Conservation (phyloP, 495 filamentous ascomycete species). For the Aspergillus conjunctus region DNA sequence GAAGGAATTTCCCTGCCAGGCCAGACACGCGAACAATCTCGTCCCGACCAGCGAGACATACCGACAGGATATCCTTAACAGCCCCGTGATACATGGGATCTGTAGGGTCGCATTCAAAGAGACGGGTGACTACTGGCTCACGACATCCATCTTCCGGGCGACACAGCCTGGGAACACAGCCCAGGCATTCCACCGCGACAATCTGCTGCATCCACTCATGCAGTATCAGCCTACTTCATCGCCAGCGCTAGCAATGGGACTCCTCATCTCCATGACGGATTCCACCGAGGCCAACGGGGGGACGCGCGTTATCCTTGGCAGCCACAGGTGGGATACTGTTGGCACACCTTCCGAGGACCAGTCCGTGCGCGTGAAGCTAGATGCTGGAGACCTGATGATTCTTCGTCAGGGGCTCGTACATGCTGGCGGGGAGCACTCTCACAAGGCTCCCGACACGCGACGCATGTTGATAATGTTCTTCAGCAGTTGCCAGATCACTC, state of each 20-base stretch:
- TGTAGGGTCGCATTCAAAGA: not conserved
- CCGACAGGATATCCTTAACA: conserved; percentile 3
- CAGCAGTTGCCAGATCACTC: too few relatives aligned
- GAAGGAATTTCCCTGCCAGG: too few relatives aligned
- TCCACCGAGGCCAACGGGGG: conserved; percentile 6
- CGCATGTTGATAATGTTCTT: conserved; percentile 5
- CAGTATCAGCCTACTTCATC: not conserved
- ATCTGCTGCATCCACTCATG: not conserved
- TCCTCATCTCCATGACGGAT: not conserved
- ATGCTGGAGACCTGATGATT: too few relatives aligned
- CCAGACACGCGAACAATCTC: not conserved
- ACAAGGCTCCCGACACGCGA: not conserved
- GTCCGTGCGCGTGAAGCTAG: too few relatives aligned
- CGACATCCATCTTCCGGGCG: not conserved
- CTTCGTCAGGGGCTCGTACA: not conserved
- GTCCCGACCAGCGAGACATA: not conserved
- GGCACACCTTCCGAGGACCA: too few relatives aligned
- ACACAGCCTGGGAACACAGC: not conserved
- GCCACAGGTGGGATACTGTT: conserved; percentile 3
- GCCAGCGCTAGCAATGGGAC: not conserved
- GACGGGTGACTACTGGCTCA: conserved; percentile 4
- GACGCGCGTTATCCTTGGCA: conserved; percentile 1
- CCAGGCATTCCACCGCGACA: conserved; percentile 1
- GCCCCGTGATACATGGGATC: conserved; percentile 1
- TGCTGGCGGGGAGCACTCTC: not conserved